These are phyloP conservation scores for Plectranthus barbatus DNA, from an alignment of 257 asterid species.

Conservation along the genomic window DNA sequence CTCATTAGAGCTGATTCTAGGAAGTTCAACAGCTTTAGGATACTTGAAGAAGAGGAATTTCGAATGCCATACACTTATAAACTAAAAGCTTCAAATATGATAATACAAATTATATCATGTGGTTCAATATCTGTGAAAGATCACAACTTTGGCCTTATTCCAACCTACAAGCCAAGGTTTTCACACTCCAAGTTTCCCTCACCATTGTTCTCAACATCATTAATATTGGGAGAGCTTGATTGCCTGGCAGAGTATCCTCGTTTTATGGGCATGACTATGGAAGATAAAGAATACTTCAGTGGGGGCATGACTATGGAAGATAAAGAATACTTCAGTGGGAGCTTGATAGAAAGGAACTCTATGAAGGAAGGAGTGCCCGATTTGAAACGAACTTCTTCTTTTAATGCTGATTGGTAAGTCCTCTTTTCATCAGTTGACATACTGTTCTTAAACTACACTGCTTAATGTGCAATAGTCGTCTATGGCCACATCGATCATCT, in stretches of 20 bases:
- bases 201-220: too few species aligned
- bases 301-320: conserved; percentile 65
- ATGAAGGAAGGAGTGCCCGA: conserved; percentile 52
- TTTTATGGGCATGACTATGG: too few species aligned
- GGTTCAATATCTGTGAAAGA: conserved; percentile 88
- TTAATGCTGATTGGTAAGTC: conserved; percentile 76
- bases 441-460: too few species aligned
- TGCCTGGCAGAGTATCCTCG: too few species aligned
- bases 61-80: neutral
- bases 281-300: too few species aligned
- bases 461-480: too few species aligned
- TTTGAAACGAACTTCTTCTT: conserved; percentile 77
- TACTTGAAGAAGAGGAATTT: conserved; percentile 27
- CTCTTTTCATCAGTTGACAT: too few species aligned
- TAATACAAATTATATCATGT: conserved; percentile 70
- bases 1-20: conserved; percentile 76
- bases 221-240: too few species aligned
- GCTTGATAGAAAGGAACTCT: conserved; percentile 66
- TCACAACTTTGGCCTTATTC: conserved; percentile 71
- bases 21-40: conserved; percentile 73
- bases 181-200: too few species aligned
- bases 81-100: neutral
- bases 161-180: too few species aligned
- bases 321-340: conserved; percentile 90
- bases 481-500: too few species aligned